Percentiles rank a stretch among this genome's conserved stretches.
Evolutionary conservation across 1,139 yeast genomes (phyloP).

Genomic region (Kurtzmaniella quercitrusa): DNA sequence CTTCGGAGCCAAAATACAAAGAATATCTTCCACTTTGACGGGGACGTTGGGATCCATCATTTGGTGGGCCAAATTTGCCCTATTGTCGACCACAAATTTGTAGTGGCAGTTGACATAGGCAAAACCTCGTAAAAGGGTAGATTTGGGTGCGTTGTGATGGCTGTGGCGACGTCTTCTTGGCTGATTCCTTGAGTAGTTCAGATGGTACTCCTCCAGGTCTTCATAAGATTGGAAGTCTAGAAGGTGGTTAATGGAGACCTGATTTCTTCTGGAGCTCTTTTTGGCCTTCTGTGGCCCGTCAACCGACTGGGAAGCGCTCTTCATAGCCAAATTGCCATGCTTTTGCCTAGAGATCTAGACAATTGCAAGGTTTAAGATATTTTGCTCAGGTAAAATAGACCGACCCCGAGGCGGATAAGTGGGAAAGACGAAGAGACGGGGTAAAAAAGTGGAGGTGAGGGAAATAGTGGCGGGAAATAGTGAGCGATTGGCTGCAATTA

Average conservation of each 20-base stretch:
- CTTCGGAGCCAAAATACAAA: constrained; percentile 69
- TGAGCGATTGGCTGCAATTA: no score
- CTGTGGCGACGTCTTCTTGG: constrained; percentile 10
- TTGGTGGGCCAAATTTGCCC: constrained; percentile 53
- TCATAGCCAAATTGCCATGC: neutral
- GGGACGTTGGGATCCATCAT: constrained; percentile 71
- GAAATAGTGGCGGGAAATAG: neutral
- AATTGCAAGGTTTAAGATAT: neutral
- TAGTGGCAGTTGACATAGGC: constrained; percentile 81
- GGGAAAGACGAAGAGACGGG: neutral
- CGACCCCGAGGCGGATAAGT: neutral
- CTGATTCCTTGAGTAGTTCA: constrained; percentile 13
- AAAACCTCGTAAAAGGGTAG: constrained; percentile 55
- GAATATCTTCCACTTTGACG: constrained; percentile 55
- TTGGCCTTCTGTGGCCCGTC: neutral
- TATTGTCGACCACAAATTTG: constrained; percentile 70
- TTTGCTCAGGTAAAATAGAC: no score
- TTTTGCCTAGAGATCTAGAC: neutral
- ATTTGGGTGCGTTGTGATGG: constrained; percentile 11
- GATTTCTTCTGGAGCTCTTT: constrained; percentile 42
- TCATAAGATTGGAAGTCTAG: constrained; percentile 54
- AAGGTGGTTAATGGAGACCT: constrained; percentile 59
- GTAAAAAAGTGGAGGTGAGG: neutral
- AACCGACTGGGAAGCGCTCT: neutral
- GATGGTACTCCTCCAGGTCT: constrained; percentile 44